phyloP scores from a whole-genome alignment of 345 rosid species.

The Brassica napus region Da-Ae NC_063442.1:44361001-44361500 shows the following conservation, averaged over 20 bases:
- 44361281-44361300: too few relatives aligned
- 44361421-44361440: conserved; percentile 58
- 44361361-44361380: conserved; percentile 55
- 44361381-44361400: conserved; percentile 43
- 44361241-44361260: too few relatives aligned
- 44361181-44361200: background rate
- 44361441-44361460: conserved; percentile 56
- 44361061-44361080: background rate
- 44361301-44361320: conserved; percentile 50
- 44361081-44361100: background rate
- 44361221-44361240: background rate
- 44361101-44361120: background rate
- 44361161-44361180: background rate
- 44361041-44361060: background rate
- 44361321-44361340: conserved; percentile 71
- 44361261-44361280: background rate
- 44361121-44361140: background rate
- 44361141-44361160: background rate
- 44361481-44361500: conserved; percentile 64
- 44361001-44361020: background rate
- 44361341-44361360: conserved; percentile 48
- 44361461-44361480: conserved; percentile 49
- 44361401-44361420: conserved; percentile 48
- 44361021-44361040: background rate
- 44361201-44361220: background rate